Evolutionary conservation across 257 asterid species (phyloP).

Genomic region (Plantago elongata): DNA sequence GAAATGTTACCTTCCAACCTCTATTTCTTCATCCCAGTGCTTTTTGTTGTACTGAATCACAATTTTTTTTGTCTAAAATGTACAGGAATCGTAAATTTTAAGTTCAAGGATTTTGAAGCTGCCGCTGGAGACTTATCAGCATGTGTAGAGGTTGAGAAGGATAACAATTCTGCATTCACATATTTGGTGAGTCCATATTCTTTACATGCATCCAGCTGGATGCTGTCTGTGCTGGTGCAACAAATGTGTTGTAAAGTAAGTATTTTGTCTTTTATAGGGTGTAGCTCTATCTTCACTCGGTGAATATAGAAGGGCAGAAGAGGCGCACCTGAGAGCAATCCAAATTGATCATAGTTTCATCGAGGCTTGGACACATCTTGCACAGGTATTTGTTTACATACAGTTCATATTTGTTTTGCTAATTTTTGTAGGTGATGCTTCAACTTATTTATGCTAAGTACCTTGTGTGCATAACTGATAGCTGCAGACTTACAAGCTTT

Average conservation of each 20-base stretch:
- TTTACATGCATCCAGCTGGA: slow-evolving; percentile 15
- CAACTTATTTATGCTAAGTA: slow-evolving; percentile 1
- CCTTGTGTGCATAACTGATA: slow-evolving; percentile 14
- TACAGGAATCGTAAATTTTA: slow-evolving; percentile 94
- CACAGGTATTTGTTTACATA: slow-evolving; percentile 62
- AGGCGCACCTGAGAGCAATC: slow-evolving; percentile 88
- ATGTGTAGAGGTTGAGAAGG: slow-evolving; percentile 72
- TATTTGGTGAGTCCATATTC: slow-evolving; percentile 65
- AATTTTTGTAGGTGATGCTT: slow-evolving; percentile 2
- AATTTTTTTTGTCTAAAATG: slow-evolving; percentile 22
- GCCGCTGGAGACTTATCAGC: slow-evolving; percentile 87
- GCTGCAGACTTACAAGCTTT: slow-evolving; percentile 11
- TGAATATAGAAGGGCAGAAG: slow-evolving; percentile 81
- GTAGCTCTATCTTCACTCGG: slow-evolving; percentile 84
- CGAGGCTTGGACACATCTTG: slow-evolving; percentile 97
- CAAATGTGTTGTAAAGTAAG: background rate
- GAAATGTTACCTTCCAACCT: too few species aligned
- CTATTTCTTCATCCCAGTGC: slow-evolving; percentile 1
- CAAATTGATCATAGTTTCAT: slow-evolving; percentile 70
- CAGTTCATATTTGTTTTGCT: background rate
- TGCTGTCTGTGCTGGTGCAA: slow-evolving; percentile 15
- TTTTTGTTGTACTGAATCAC: slow-evolving; percentile 14
- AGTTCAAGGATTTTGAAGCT: slow-evolving; percentile 86
- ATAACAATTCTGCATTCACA: slow-evolving; percentile 91
- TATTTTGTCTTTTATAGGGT: slow-evolving; percentile 55